Conservation (phyloP, 2,329 filamentous ascomycete genomes). For the Colletotrichum falcatum region DNA sequence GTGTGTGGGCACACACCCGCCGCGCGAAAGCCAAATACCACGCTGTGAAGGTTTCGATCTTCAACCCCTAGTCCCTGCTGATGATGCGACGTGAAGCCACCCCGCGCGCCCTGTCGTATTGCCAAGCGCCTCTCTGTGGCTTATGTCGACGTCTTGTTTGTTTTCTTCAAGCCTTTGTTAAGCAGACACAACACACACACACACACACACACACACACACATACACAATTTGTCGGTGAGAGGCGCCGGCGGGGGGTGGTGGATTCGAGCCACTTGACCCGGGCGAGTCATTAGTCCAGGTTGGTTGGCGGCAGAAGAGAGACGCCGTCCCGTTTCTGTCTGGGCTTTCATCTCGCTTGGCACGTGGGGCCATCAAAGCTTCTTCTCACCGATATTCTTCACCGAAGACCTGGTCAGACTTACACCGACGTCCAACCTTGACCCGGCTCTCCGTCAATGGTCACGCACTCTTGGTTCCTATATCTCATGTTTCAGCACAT, state of each 20-base stretch:
- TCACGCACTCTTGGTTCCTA: background rate
- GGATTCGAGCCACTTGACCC: slow-evolving; percentile 9
- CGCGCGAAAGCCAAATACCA: background rate
- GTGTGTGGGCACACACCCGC: no score
- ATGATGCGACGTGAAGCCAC: background rate
- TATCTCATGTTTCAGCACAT: background rate
- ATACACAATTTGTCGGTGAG: slow-evolving; percentile 28
- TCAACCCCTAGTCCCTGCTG: background rate
- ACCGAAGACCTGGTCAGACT: background rate
- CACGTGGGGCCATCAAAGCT: background rate
- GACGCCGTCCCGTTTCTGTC: slow-evolving; percentile 9
- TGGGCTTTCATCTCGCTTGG: slow-evolving; percentile 35
- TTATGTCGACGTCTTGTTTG: background rate
- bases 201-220: no score
- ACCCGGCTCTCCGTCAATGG: no score
- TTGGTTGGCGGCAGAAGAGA: background rate
- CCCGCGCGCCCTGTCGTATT: background rate
- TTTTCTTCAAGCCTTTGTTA: background rate
- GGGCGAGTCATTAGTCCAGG: slow-evolving; percentile 35
- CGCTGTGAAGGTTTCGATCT: background rate
- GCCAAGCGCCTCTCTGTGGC: background rate
- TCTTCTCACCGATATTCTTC: slow-evolving; percentile 6
- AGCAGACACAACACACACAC: no score
- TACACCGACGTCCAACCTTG: background rate
- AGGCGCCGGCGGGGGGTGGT: background rate